Conservation (phyloP, 2,329 filamentous ascomycete genomes). For the Sarocladium kiliense region DNA sequence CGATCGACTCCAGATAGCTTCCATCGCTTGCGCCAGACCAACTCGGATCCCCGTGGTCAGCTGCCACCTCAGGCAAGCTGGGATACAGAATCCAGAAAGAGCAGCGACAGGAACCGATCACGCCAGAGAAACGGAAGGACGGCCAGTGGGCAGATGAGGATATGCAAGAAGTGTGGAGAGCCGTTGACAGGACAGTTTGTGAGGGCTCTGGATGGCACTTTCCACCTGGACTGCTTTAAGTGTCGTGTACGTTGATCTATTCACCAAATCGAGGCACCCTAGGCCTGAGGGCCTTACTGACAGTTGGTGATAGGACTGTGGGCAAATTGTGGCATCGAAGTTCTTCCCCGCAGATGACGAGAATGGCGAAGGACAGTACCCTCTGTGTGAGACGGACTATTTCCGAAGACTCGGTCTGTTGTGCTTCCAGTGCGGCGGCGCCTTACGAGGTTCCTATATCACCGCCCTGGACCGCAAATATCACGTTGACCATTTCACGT, state of each 20-base stretch:
- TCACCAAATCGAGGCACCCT: not conserved
- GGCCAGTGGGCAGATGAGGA: slow-evolving; percentile 46
- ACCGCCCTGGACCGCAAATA: slow-evolving; percentile 97
- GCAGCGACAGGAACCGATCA: slow-evolving; percentile 54
- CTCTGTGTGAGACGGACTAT: slow-evolving; percentile 96
- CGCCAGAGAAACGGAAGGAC: slow-evolving; percentile 48
- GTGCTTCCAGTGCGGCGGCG: slow-evolving; percentile 87
- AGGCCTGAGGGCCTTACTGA: not conserved
- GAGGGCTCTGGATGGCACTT: slow-evolving; percentile 86
- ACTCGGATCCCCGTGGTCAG: slow-evolving; percentile 26
- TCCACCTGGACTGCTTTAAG: slow-evolving; percentile 96
- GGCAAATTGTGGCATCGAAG: slow-evolving; percentile 94
- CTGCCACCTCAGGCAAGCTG: slow-evolving; percentile 20
- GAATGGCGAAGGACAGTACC: slow-evolving; percentile 79
- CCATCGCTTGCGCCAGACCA: slow-evolving; percentile 27
- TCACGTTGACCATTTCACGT: slow-evolving; percentile 98
- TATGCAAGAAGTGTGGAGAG: slow-evolving; percentile 84
- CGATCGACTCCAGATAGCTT: slow-evolving; percentile 30
- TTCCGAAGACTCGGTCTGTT: slow-evolving; percentile 87
- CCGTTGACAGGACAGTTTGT: slow-evolving; percentile 93
- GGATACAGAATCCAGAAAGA: slow-evolving; percentile 44
- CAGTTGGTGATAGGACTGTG: slow-evolving; percentile 70
- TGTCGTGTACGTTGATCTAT: slow-evolving; percentile 66
- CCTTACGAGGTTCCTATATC: slow-evolving; percentile 93
- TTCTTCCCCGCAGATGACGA: slow-evolving; percentile 97